Evolutionary conservation across 164 flowering plant species (phyloP).

Genomic region (Santalum album): DNA sequence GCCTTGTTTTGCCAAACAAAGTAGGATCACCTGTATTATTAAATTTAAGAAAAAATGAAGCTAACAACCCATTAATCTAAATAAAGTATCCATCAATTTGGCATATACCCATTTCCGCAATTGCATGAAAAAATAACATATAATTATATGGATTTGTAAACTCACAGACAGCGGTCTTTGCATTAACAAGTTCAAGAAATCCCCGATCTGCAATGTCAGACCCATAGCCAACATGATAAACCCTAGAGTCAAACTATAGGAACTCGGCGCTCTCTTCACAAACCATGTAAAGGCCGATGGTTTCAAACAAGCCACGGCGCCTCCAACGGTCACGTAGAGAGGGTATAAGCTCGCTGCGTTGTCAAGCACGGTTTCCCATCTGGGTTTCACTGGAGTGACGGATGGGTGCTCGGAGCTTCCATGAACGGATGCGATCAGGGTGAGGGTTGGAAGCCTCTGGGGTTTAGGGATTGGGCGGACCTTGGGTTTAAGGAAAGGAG

Average conservation of each 20-base stretch:
- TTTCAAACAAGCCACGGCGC: conserved; percentile 53
- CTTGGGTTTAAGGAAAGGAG: conserved; percentile 11
- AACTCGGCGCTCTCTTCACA: conserved; percentile 49
- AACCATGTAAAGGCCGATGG: conserved; percentile 75
- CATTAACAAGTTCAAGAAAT: conserved; percentile 40
- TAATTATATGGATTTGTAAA: no score
- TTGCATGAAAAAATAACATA: neutral
- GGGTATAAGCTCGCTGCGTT: conserved; percentile 75
- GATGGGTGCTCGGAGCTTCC: conserved; percentile 14
- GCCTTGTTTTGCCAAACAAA: no score
- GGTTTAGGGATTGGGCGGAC: conserved; percentile 3
- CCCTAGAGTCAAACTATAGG: conserved; percentile 61
- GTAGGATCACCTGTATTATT: no score
- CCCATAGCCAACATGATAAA: conserved; percentile 82
- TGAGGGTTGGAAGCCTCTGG: conserved; percentile 1
- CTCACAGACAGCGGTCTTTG: conserved; percentile 70
- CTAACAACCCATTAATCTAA: no score
- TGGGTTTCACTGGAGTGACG: conserved; percentile 20
- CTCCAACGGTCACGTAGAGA: conserved; percentile 62
- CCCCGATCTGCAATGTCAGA: conserved; percentile 58
- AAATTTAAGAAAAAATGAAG: no score
- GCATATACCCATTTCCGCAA: neutral
- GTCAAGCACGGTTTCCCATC: conserved; percentile 38
- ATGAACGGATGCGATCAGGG: conserved; percentile 12
- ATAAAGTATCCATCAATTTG: neutral